Base-by-base conservation (phyloP, 345 rosid species). In the Durio zibethinus region DNA sequence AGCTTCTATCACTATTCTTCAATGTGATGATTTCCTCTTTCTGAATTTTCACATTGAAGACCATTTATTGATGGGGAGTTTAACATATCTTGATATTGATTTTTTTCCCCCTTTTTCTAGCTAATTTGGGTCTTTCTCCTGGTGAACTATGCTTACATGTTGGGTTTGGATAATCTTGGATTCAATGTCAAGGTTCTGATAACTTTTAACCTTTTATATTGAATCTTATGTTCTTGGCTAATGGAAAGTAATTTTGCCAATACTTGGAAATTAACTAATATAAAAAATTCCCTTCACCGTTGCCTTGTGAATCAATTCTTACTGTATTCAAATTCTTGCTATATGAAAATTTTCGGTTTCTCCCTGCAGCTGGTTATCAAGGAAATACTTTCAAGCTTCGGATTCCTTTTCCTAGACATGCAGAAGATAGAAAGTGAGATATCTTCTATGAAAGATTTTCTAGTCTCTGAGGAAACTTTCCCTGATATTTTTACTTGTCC, bases 141-240 rank as follows among this genome's bases (percentile, higher is more conserved):
- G 97, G 99, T 96, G 75, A 97, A 90, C 57, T 88, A 90, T 27
- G 98, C 98, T 82, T 78, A 80, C 86, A 96, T 96, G 87, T 86
- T 93, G 71, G 97, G 92, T 80, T 79, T 96, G 84, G 97, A 96
- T 83, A 90, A 94, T 80, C 89, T 96, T 77, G 99, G n/a, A n/a
- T n/a, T n/a, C n/a, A n/a, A n/a, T n/a, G n/a, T n/a, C n/a, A n/a
- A n/a, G n/a, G n/a, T n/a, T 80, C 69, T 75, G 54, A 72, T 65
- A 27, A 21, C 45, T 52, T 53, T 48, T 31, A 31, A 31, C 33
- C 33, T 31, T 31, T 31, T 7, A 21, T 52, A 36, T n/a, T 11
- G 29, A 35, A 65, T 53, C 27, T 76, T n/a, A 5, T 16, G 63
- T 36, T 67, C 21, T 77, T 69, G 25, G 69, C 62, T 54, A 72